Percentiles rank a stretch among this genome's conserved stretches.
phyloP scores from a whole-genome alignment of 176 grass and related monocot genomes.

The Bonia amplexicaulis region DNA sequence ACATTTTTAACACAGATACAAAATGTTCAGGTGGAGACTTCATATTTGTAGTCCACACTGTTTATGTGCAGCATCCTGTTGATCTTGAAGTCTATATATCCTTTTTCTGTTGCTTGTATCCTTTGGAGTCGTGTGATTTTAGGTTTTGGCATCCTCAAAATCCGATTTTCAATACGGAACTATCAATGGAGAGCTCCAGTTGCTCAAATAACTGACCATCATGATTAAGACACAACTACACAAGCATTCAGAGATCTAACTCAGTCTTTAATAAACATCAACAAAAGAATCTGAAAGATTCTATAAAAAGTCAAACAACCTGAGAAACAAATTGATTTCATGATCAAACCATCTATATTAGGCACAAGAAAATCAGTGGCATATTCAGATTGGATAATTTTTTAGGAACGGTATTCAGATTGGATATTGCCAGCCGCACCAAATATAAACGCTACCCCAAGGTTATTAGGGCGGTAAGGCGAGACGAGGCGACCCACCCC shows the following conservation, averaged over 20 bases:
- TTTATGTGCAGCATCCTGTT: background rate
- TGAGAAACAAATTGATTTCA: background rate
- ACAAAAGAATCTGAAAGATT: background rate
- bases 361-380: background rate
- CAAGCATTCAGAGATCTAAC: background rate
- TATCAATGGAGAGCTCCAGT: slow-evolving; percentile 5
- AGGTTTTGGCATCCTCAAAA: background rate
- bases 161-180: background rate
- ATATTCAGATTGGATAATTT: background rate
- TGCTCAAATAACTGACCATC: background rate
- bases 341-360: background rate
- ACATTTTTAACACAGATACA: background rate
- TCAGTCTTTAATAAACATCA: background rate
- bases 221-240: background rate
- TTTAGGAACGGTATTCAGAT: background rate
- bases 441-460: background rate
- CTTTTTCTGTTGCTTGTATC: background rate
- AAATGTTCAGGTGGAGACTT: background rate
- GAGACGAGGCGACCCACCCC: too few relatives aligned
- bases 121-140: background rate
- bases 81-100: background rate
- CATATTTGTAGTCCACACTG: background rate
- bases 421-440: background rate
- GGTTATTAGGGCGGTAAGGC: too few relatives aligned
- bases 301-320: background rate